These are phyloP conservation scores for Colletotrichum karsti DNA, from an alignment of 2,329 filamentous ascomycete species.

Conservation along the genomic window DNA sequence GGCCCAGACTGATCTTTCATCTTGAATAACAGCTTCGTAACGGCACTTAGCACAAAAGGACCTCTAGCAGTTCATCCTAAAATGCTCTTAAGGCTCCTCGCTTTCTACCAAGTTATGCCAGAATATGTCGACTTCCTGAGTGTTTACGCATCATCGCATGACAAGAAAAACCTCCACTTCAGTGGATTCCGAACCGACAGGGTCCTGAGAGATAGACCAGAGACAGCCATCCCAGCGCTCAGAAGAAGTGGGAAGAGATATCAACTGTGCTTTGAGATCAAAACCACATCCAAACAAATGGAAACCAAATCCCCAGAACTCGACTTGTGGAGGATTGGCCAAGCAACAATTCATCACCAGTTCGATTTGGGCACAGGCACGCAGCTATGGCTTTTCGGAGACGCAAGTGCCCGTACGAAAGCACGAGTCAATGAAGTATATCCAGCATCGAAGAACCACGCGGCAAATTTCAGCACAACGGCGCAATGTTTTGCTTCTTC, in stretches of 20 bases:
- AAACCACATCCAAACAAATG: no score
- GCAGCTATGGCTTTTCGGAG: constrained; percentile 50
- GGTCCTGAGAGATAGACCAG: constrained; percentile 29
- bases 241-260: constrained; percentile 43
- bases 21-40: neutral
- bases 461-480: constrained; percentile 37
- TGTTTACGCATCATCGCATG: constrained; percentile 40
- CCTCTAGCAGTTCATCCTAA: neutral
- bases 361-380: constrained; percentile 46
- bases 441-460: constrained; percentile 20
- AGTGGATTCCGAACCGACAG: constrained; percentile 45
- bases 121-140: constrained; percentile 47
- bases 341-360: constrained; percentile 47
- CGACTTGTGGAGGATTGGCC: constrained; percentile 43
- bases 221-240: constrained; percentile 31
- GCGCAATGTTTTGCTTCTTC: constrained; percentile 37
- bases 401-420: constrained; percentile 40
- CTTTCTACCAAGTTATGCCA: constrained; percentile 49
- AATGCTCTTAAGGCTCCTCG: constrained; percentile 33
- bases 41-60: neutral
- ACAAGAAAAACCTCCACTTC: constrained; percentile 41
- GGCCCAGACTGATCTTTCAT: no score
- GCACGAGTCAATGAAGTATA: neutral
- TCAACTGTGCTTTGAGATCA: constrained; percentile 46
- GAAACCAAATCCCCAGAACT: constrained; percentile 25